Evolutionary conservation across 352 stramenopile genomes (phyloP).

Genomic region (Blastocystis sp.): DNA sequence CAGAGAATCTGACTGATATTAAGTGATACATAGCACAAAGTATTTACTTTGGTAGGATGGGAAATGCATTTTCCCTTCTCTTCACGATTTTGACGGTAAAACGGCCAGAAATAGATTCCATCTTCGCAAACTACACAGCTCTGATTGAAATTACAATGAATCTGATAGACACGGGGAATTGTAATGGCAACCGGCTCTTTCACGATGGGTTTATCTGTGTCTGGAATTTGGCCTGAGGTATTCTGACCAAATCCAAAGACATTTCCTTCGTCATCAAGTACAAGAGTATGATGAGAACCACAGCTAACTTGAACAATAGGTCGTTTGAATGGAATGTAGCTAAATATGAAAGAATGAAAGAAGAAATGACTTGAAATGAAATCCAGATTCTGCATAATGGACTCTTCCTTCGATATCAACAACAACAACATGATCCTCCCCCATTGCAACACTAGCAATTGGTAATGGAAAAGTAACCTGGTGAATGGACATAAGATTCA

Average conservation of each 20-base stretch:
- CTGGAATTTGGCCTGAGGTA: constrained; percentile 67
- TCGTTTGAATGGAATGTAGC: background rate
- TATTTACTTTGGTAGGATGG: background rate
- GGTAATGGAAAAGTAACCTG: background rate
- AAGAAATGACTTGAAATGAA: background rate
- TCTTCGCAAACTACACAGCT: background rate
- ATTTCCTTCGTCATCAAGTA: constrained; percentile 67
- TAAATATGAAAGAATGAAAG: background rate
- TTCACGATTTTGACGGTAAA: background rate
- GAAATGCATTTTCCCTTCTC: background rate
- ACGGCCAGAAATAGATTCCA: constrained; percentile 13
- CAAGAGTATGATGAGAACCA: constrained; percentile 69
- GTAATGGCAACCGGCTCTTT: background rate
- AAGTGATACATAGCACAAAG: background rate
- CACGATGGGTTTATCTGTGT: background rate
- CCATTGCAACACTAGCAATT: background rate
- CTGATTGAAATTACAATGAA: background rate
- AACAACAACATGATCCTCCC: background rate
- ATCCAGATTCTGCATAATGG: background rate
- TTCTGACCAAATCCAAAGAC: constrained; percentile 71
- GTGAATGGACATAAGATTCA: background rate
- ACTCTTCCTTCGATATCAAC: background rate
- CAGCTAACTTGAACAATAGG: constrained; percentile 65
- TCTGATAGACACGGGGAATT: background rate
- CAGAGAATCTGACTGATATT: background rate